phyloP scores from a whole-genome alignment of 441 rosid genomes.

The Adansonia grandidieri region DNA sequence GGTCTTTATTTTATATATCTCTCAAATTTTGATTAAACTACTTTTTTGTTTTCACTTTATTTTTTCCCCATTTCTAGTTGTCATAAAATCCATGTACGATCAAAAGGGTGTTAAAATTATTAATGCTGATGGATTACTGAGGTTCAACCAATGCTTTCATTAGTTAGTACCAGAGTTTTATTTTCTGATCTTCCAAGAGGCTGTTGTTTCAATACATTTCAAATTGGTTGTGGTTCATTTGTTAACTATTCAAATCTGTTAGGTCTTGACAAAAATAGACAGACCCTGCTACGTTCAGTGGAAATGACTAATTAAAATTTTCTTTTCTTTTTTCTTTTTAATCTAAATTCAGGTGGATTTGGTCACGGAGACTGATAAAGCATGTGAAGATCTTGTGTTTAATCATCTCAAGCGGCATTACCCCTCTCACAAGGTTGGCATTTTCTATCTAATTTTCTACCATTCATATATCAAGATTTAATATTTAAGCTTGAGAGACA shows the following conservation, averaged over 20 bases:
- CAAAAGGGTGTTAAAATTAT: neutral
- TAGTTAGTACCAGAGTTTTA: neutral
- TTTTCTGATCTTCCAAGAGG: neutral
- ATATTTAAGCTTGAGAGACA: neutral
- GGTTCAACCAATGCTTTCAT: conserved; percentile 2
- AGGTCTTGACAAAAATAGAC: neutral
- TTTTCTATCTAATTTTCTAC: conserved; percentile 19
- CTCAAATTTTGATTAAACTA: neutral
- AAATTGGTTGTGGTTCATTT: neutral
- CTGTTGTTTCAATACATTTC: neutral
- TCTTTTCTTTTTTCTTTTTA: neutral
- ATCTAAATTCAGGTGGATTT: conserved; percentile 75
- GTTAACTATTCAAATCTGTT: neutral
- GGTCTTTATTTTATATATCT: conserved; percentile 41
- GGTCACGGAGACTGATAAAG: conserved; percentile 95
- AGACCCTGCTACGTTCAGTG: neutral
- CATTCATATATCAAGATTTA: neutral
- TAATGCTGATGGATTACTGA: neutral
- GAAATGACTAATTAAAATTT: neutral
- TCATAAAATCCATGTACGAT: conserved; percentile 2
- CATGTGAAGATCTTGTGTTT: conserved; percentile 93
- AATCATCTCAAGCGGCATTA: conserved; percentile 65
- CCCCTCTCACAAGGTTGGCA: conserved; percentile 73
- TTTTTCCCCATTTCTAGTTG: neutral
- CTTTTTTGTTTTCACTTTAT: neutral